Conservation (phyloP, 1,139 yeast genomes). For the Geotrichum candidum region DNA sequence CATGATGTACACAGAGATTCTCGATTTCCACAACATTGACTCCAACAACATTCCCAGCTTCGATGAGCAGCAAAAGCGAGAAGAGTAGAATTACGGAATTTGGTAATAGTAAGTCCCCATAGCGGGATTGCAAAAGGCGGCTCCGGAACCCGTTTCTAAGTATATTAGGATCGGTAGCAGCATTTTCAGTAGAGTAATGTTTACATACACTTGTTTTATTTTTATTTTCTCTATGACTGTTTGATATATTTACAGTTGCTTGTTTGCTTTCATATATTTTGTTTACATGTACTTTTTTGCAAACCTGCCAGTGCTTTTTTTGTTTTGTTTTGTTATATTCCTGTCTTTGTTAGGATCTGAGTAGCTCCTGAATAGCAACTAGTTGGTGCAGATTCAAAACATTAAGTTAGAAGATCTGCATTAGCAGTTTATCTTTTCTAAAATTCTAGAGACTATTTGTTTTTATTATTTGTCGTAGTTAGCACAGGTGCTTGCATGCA, state of each 20-base stretch:
- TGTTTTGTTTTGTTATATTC: neutral
- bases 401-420: no score
- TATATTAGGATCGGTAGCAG: neutral
- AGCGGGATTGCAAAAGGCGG: no score
- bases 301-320: no score
- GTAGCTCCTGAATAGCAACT: no score
- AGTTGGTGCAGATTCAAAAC: no score
- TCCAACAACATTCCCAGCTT: conserved; percentile 5
- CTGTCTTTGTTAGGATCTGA: no score
- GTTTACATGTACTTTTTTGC: neutral
- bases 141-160: no score
- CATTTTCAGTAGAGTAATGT: neutral
- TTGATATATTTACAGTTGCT: neutral
- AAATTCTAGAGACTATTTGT: no score
- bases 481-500: no score
- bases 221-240: neutral
- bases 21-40: conserved; percentile 86
- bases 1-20: conserved; percentile 96
- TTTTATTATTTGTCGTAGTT: no score
- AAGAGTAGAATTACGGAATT: neutral
- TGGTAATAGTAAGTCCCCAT: neutral
- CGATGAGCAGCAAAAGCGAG: neutral
- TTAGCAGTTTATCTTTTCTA: no score
- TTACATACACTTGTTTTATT: neutral
- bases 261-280: neutral